These are phyloP conservation scores for Candida manassasensis DNA, from an alignment of 805 yeast genomes.

Conservation along the genomic window DNA sequence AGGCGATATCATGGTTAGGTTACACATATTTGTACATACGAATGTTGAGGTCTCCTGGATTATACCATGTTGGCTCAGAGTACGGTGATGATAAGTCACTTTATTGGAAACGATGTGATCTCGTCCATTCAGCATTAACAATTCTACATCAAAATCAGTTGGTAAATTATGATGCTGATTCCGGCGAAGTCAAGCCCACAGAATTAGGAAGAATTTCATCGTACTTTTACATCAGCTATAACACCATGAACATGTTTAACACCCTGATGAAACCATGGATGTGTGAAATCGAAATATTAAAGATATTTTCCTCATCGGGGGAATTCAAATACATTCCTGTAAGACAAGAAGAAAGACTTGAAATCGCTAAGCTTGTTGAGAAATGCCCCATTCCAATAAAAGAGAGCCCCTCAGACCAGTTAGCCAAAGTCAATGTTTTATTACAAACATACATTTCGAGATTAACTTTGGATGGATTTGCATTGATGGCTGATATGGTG, in stretches of 20 bases:
- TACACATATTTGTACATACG: slow-evolving; percentile 75
- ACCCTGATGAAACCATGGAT: slow-evolving; percentile 59
- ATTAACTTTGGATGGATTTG: slow-evolving; percentile 77
- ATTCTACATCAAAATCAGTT: slow-evolving; percentile 54
- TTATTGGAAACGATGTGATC: slow-evolving; percentile 52
- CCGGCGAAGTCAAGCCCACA: slow-evolving; percentile 41
- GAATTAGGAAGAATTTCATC: slow-evolving; percentile 84
- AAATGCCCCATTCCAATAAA: slow-evolving; percentile 83
- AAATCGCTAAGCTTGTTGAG: slow-evolving; percentile 62
- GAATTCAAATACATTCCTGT: slow-evolving; percentile 84
- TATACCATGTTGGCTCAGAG: slow-evolving; percentile 72
- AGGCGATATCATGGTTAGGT: slow-evolving; percentile 78
- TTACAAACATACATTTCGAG: slow-evolving; percentile 85
- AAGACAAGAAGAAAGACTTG: slow-evolving; percentile 79
- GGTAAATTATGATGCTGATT: slow-evolving; percentile 49
- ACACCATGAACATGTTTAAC: slow-evolving; percentile 66
- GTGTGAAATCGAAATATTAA: slow-evolving; percentile 67
- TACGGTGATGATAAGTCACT: slow-evolving; percentile 47
- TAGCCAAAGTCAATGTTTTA: slow-evolving; percentile 73
- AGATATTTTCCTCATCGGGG: slow-evolving; percentile 72
- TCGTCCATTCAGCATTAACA: slow-evolving; percentile 72
- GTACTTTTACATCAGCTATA: slow-evolving; percentile 73
- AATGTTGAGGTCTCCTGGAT: slow-evolving; percentile 65
- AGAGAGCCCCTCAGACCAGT: slow-evolving; percentile 63
- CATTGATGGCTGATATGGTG: slow-evolving; percentile 87